These are phyloP conservation scores for Fraxinus anomala DNA, from an alignment of 257 asterid species.

Conservation along the genomic window DNA sequence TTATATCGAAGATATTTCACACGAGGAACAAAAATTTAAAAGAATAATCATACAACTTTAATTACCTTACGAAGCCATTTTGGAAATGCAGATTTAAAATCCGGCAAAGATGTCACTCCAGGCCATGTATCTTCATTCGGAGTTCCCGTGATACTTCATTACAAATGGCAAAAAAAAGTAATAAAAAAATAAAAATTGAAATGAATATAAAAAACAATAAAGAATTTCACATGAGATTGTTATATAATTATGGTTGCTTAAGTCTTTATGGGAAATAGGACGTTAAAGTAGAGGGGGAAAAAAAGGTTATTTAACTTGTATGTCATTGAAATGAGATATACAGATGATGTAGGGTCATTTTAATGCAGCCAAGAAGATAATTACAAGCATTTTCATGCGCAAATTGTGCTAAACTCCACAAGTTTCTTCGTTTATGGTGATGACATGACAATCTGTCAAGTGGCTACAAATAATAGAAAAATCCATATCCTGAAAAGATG, in stretches of 20 bases:
- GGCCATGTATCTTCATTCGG: slow-evolving; percentile 97
- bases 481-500: slow-evolving; percentile 11
- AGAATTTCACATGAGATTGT: background rate
- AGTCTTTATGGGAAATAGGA: background rate
- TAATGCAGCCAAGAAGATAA: background rate
- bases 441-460: background rate
- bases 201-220: background rate
- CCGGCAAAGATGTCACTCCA: slow-evolving; percentile 95
- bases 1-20: slow-evolving; percentile 10
- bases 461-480: background rate
- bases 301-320: background rate
- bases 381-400: background rate
- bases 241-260: background rate
- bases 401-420: slow-evolving; percentile 3
- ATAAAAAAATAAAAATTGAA: slow-evolving; percentile 7
- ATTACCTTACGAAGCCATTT: slow-evolving; percentile 83
- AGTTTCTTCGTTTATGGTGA: background rate
- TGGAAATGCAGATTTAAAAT: slow-evolving; percentile 83
- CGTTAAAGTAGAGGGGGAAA: background rate
- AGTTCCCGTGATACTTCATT: slow-evolving; percentile 81
- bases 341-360: background rate
- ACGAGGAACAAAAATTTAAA: background rate
- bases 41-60: background rate
- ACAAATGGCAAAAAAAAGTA: slow-evolving; percentile 1
- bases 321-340: background rate